Percentiles rank a stretch among this genome's conserved stretches.
Evolutionary conservation across 2,329 filamentous ascomycete genomes (phyloP).

Genomic region (Aspergillus tubingensis): DNA sequence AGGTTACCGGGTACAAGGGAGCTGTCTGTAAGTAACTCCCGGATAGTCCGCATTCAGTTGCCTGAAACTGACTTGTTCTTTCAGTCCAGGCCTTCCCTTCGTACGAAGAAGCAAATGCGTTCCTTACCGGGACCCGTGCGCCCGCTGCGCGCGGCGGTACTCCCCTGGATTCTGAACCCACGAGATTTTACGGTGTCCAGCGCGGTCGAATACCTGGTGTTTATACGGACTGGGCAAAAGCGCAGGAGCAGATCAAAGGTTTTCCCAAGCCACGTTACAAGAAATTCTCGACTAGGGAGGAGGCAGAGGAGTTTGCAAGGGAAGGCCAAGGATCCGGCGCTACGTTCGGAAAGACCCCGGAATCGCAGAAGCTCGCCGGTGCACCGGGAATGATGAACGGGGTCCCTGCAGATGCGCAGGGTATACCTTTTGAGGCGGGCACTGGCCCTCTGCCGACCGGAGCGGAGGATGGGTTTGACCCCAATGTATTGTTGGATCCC

Average conservation of each 20-base stretch:
- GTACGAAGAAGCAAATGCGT: conserved; percentile 75
- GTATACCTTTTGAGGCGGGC: conserved; percentile 52
- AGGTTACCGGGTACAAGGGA: conserved; percentile 65
- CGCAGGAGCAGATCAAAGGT: conserved; percentile 71
- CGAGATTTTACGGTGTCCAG: conserved; percentile 63
- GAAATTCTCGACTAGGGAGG: conserved; percentile 66
- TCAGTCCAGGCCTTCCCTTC: conserved; percentile 78
- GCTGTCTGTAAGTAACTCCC: conserved; percentile 63
- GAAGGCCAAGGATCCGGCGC: conserved; percentile 36
- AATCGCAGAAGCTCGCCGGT: conserved; percentile 36
- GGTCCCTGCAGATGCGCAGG: conserved; percentile 46
- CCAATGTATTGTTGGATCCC: conserved; percentile 57
- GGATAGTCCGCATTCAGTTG: not conserved
- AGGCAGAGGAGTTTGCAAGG: conserved; percentile 76
- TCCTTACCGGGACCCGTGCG: conserved; percentile 64
- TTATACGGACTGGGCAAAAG: conserved; percentile 68
- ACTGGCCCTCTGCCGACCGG: conserved; percentile 57
- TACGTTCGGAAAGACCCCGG: conserved; percentile 30
- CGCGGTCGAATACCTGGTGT: conserved; percentile 61
- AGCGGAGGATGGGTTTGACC: conserved; percentile 64
- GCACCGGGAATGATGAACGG: conserved; percentile 44
- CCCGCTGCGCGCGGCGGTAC: conserved; percentile 37
- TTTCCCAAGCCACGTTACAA: conserved; percentile 70
- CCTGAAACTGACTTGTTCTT: not conserved
- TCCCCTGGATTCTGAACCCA: conserved; percentile 38